These are phyloP conservation scores for Lablab purpureus DNA, from an alignment of 306 rosid species.

Conservation along the genomic window DNA sequence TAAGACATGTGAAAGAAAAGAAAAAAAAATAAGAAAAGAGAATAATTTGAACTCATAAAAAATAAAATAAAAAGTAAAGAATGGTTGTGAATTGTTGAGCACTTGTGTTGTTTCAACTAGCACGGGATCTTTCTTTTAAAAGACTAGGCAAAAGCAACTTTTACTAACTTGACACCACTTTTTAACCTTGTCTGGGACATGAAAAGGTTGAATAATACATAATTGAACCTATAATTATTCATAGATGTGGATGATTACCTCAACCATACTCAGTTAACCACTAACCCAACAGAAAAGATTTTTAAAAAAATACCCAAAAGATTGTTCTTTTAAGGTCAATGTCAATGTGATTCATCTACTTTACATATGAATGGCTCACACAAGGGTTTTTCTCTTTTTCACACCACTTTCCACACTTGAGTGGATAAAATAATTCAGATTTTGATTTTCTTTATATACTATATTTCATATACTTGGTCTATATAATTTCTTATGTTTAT, in stretches of 20 bases:
- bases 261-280: constrained; percentile 16
- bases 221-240: constrained; percentile 43
- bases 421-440: background rate
- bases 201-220: constrained; percentile 20
- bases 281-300: constrained; percentile 1
- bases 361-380: constrained; percentile 10
- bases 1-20: no score
- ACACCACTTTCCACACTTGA: background rate
- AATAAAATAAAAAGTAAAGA: no score
- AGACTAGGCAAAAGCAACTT: constrained; percentile 33
- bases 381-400: background rate
- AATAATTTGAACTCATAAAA: no score
- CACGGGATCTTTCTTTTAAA: background rate
- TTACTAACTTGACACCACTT: constrained; percentile 32
- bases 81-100: no score
- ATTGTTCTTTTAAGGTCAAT: constrained; percentile 30
- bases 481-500: background rate
- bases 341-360: constrained; percentile 37
- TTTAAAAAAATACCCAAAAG: background rate
- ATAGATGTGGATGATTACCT: constrained; percentile 7
- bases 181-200: constrained; percentile 39
- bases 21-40: no score
- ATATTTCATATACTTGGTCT: background rate
- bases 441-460: background rate
- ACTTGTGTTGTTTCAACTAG: no score